Evolutionary conservation across 2,329 filamentous ascomycete species (phyloP).

Genomic region (Didymella glomerata): DNA sequence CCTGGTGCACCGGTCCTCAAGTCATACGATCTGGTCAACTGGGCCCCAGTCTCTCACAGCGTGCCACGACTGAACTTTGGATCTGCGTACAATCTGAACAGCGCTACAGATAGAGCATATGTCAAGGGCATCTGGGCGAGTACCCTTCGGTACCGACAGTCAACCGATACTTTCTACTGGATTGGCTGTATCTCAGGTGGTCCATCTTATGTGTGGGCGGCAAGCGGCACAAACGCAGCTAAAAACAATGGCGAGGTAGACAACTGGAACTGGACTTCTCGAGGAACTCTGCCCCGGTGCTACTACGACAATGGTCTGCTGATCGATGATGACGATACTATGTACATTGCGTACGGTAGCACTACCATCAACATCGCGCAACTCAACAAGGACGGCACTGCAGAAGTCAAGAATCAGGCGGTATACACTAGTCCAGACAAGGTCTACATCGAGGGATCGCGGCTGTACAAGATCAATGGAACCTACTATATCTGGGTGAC

Average conservation of each 20-base stretch:
- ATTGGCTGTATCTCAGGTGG: constrained; percentile 63
- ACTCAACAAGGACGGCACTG: constrained; percentile 59
- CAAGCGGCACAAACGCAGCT: constrained; percentile 53
- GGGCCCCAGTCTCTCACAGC: constrained; percentile 54
- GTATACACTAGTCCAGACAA: constrained; percentile 55
- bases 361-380: constrained; percentile 61
- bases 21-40: constrained; percentile 65
- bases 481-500: constrained; percentile 65
- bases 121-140: constrained; percentile 66
- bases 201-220: constrained; percentile 64
- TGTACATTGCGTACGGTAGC: constrained; percentile 66
- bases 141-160: constrained; percentile 61
- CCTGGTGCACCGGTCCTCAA: constrained; percentile 65
- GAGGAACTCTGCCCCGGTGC: constrained; percentile 54
- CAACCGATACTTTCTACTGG: constrained; percentile 64
- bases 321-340: constrained; percentile 67
- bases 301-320: constrained; percentile 67
- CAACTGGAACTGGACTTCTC: constrained; percentile 53
- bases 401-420: constrained; percentile 55
- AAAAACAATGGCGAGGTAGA: constrained; percentile 42
- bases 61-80: constrained; percentile 51
- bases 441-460: constrained; percentile 59
- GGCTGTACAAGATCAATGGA: constrained; percentile 67
- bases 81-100: constrained; percentile 59
- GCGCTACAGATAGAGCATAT: constrained; percentile 56